A percentile compares a stretch with the other conserved stretches of the same genome.
Evolutionary conservation across 148 eudicot genomes (phyloP).

Genomic region (Oxyria digyna): DNA sequence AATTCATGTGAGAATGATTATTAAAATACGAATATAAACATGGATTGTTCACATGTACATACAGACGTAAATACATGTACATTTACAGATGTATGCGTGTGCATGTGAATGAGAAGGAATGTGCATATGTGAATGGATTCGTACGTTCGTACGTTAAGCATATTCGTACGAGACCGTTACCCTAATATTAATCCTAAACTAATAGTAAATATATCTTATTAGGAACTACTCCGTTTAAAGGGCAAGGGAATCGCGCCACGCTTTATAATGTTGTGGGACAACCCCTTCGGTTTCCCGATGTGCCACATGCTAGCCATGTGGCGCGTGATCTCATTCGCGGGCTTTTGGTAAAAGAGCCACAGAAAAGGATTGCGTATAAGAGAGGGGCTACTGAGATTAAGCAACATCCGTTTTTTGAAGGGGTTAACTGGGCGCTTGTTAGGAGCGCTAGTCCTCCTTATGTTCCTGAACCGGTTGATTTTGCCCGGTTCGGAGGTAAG

Average conservation of each 20-base stretch:
- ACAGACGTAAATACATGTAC: too few species aligned
- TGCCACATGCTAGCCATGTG: background rate
- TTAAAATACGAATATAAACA: too few species aligned
- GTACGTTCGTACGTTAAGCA: too few species aligned
- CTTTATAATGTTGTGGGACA: conserved; percentile 7
- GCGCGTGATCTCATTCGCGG: conserved; percentile 10
- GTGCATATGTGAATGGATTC: too few species aligned
- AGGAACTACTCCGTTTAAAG: conserved; percentile 9
- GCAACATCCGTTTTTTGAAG: conserved; percentile 8
- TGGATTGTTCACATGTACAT: too few species aligned
- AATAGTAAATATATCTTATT: too few species aligned
- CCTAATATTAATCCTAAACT: too few species aligned
- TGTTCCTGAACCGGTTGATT: conserved; percentile 2
- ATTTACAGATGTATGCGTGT: too few species aligned
- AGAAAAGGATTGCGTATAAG: conserved; percentile 8
- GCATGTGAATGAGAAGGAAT: too few species aligned
- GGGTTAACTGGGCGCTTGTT: conserved; percentile 11
- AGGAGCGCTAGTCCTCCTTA: conserved; percentile 9
- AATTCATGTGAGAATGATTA: too few species aligned
- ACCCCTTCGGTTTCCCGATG: conserved; percentile 8
- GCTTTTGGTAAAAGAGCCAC: conserved; percentile 8
- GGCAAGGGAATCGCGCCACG: conserved; percentile 6
- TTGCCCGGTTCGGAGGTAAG: background rate
- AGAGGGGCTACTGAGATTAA: conserved; percentile 10
- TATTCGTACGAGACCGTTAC: too few species aligned